Base-by-base conservation (phyloP, 2,329 filamentous ascomycete species). In the Coniochaeta prunicola region DNA sequence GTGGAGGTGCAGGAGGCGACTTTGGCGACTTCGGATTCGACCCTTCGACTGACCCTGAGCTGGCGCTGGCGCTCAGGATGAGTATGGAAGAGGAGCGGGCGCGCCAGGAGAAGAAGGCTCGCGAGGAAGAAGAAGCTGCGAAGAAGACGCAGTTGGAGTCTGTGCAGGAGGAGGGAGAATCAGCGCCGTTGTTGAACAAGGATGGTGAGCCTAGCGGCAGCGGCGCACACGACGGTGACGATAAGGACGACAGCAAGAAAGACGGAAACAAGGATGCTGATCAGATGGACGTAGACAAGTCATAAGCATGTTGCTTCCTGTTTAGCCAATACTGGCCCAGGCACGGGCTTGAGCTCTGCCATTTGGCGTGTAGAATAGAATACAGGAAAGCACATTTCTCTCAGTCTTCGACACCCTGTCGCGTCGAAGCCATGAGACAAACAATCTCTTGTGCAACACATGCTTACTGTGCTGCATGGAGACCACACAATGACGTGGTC, bases 61-160 rank as follows among this genome's bases (percentile, higher is more conserved):
- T 99, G 69, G 94, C 94, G 24, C 84, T 99, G 66, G 94, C 94
- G 57, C 79, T 99, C 71, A 87, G 94, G 63, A 96, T 99, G 91
- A 96, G 91, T 74, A 91, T 96, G 84, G 94, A 99, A 73, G 94
- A 99, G 72, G 94, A 99, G 76, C 96, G 96, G 78, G 92, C 92
- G 62, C 82, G 94, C 68, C 88, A 96, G 75, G 92, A 96, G 73
- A 91, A 91, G 76, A 86, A 89, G 69, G 90, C 88, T 66, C 86
- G 87, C 67, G 85, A 91, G 63, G 85, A 91, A 63, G 88, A 90
- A 66, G 83, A 86, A 65, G 82, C 84, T 48, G 83, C 89, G 58
- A 63, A 65, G 56, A 67, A 68, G 61, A 62, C 64, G 26, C 63
- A 61, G 54, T 79, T 97, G 65, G 91, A 92, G 69, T 86, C 86